Base-by-base conservation (phyloP, 208 protist genomes). In the Acanthamoeba castellanii region DNA sequence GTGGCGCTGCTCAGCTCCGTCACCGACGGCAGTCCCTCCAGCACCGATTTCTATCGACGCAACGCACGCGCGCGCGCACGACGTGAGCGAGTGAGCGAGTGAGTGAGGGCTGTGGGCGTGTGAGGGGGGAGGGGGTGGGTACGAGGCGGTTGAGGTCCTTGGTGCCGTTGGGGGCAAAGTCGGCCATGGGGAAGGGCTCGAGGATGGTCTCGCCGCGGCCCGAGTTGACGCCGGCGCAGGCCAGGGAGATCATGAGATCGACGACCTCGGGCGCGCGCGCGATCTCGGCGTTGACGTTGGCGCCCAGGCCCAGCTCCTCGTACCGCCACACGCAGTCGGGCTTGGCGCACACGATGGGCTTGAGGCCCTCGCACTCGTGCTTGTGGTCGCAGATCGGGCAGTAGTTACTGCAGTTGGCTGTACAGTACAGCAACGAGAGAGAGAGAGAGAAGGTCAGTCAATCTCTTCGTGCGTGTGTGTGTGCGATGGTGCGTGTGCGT, bases 221-320 rank as follows among this genome's bases (percentile, higher is more conserved):
- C 22, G 37, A 70, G 37, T 95, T 68, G 37, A 64, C 66, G 14
- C 88, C 61, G 30, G 81, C 70, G 32, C 57, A 82, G 16, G 88
- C 92, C 52, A 96, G 37, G 20, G 32, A 82, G 52, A 96, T 66
- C 95, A 96, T 66, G n/a, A 96, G 52, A 66, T 96, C 95, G 18
- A 95, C 95, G 34, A 96, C 95, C 25, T 87, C 95, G 16, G 93
- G 90, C 20, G 45, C 95, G 37, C 78, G 96, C 47, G 64, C 76
- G 9, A 96, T 92, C 34, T 92, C 85, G 3, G 85, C 55, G 22
- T 92, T 92, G 34, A 92, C 85, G 61, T 92, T 92, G 32, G 85
- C 85, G 85, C 85, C 85, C 32, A 92, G 85, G 27, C 85, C 85
- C 20, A 92, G 64, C n/a, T 92, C 85, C 42, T 92, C 85, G 34